Conservation (phyloP, 805 yeast species). For the Kodamaea sagamina region DNA sequence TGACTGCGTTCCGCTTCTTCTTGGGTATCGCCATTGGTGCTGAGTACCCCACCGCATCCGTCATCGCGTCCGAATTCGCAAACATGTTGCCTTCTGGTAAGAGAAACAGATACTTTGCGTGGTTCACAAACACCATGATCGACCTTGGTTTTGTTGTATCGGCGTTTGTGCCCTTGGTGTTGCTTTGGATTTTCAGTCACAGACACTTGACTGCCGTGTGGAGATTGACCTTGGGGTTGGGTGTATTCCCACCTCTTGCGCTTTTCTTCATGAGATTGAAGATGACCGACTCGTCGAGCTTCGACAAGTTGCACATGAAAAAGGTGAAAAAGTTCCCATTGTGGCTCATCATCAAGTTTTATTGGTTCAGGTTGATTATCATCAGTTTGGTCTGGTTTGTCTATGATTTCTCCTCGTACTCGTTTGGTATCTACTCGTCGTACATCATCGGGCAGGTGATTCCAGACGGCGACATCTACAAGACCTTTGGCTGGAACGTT, state of each 20-base stretch:
- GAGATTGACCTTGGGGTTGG: conserved; percentile 89
- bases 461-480: conserved; percentile 61
- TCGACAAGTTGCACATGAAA: conserved; percentile 69
- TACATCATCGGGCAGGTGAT: conserved; percentile 62
- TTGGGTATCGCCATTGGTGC: conserved; percentile 93
- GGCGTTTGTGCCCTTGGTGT: conserved; percentile 82
- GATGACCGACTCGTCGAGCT: conserved; percentile 73
- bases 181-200: conserved; percentile 77
- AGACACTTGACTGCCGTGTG: conserved; percentile 79
- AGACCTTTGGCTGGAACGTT: conserved; percentile 89
- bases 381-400: conserved; percentile 86
- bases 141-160: conserved; percentile 83
- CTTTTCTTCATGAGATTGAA: conserved; percentile 76
- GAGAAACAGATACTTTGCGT: conserved; percentile 84
- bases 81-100: conserved; percentile 74
- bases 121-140: conserved; percentile 88
- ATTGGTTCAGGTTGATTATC: conserved; percentile 75
- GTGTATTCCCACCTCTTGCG: conserved; percentile 83
- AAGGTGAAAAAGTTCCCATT: conserved; percentile 63
- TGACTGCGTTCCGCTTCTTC: conserved; percentile 83
- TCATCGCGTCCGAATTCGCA: conserved; percentile 91
- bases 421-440: conserved; percentile 83
- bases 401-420: conserved; percentile 85
- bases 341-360: conserved; percentile 67
- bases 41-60: conserved; percentile 92